phyloP scores from a whole-genome alignment of 2,329 filamentous ascomycete genomes.

The Coleophoma crateriformis region DNA sequence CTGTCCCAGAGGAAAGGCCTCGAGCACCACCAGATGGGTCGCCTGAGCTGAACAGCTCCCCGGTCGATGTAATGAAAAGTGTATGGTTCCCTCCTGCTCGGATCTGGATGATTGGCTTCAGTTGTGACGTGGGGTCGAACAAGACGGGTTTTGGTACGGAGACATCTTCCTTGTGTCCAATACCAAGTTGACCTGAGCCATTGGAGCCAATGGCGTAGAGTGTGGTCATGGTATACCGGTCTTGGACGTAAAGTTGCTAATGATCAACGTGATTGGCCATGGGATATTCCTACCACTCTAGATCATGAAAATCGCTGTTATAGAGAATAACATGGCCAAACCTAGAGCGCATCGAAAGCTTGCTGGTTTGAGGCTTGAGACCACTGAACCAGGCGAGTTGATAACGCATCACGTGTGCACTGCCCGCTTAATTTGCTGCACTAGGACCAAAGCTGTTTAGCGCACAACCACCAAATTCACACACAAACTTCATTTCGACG shows the following conservation, averaged over 20 bases:
- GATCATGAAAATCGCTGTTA: too few relatives aligned
- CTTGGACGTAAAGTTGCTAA: too few relatives aligned
- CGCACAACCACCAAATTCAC: neutral
- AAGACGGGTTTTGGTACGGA: constrained; percentile 57
- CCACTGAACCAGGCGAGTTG: too few relatives aligned
- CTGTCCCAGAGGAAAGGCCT: constrained; percentile 26
- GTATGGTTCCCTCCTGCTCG: constrained; percentile 82
- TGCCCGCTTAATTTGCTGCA: too few relatives aligned
- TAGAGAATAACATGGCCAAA: too few relatives aligned
- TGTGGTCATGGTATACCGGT: constrained; percentile 35
- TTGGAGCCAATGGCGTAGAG: constrained; percentile 72
- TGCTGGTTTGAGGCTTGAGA: too few relatives aligned
- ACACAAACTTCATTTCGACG: neutral
- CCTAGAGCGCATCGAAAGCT: too few relatives aligned
- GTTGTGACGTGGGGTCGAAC: constrained; percentile 39
- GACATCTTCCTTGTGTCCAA: constrained; percentile 67
- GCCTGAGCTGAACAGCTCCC: constrained; percentile 61
- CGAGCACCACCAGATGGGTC: constrained; percentile 50
- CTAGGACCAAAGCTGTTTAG: too few relatives aligned
- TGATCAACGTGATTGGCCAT: too few relatives aligned
- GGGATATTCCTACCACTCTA: too few relatives aligned
- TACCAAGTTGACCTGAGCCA: constrained; percentile 68
- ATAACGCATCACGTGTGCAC: too few relatives aligned
- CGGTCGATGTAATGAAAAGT: constrained; percentile 56
- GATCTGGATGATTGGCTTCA: constrained; percentile 28